phyloP scores from a whole-genome alignment of 192 early-diverging fungal species.

The Funneliformis geosporum region DNA sequence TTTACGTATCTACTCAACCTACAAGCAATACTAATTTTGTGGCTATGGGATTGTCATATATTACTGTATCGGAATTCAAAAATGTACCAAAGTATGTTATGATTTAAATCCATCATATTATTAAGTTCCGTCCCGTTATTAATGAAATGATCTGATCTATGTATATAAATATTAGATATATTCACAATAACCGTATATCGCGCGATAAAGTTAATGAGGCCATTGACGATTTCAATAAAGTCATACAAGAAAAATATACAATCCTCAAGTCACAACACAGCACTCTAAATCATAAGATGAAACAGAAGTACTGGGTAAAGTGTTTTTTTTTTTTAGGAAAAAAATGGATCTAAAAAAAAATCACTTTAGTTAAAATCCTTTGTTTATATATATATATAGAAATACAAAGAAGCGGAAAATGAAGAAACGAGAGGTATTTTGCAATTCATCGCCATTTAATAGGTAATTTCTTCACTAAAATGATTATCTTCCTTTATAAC shows the following conservation, averaged over 20 bases:
- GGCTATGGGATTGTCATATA: constrained; percentile 2
- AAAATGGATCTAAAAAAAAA: background rate
- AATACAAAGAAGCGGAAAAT: constrained; percentile 17
- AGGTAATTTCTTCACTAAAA: background rate
- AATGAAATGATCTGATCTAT: background rate
- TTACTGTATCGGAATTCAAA: constrained; percentile 14
- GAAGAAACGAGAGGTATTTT: constrained; percentile 29
- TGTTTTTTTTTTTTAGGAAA: background rate
- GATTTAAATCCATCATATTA: background rate
- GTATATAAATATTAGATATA: background rate
- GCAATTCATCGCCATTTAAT: background rate
- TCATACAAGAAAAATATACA: constrained; percentile 8
- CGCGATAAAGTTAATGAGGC: constrained; percentile 30
- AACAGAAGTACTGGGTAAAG: constrained; percentile 20
- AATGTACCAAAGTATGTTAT: constrained; percentile 24
- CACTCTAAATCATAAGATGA: background rate
- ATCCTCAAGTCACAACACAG: constrained; percentile 10
- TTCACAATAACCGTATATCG: constrained; percentile 10
- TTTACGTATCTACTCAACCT: background rate
- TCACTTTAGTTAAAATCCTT: background rate
- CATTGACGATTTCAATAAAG: constrained; percentile 27
- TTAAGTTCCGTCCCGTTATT: background rate
- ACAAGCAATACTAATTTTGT: background rate
- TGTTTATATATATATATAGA: background rate
- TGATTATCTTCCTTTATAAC: background rate